Base-by-base conservation (phyloP, 2,329 filamentous ascomycete species). In the Pseudocercospora cruenta region DNA sequence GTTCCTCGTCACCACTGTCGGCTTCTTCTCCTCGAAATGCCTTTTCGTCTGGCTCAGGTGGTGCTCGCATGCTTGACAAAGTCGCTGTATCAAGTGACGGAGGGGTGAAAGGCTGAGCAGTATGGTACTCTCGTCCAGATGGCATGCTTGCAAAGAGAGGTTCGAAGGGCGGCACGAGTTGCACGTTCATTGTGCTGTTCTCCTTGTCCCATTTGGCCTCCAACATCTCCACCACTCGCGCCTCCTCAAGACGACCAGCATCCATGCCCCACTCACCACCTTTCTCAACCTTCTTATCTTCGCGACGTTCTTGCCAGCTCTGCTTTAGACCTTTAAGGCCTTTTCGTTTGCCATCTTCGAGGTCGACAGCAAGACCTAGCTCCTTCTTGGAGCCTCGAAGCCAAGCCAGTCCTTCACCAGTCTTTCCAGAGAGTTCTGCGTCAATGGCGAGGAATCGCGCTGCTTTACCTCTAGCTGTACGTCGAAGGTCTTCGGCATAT, bases 391-490 rank as follows among this genome's bases (percentile, higher is more conserved):
- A 94, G 6, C 91, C 93, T 49, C 88, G 84, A 54, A 97, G 80
- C 93, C 94, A 98, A 0, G 91, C 93, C 65, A 99, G 91, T 0
- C 88, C 95, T 60, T 90, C 90, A 1, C 94, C 95, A 0, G 90
- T 91, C 78, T 94, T 89, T 0, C 91, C 92, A 1, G 88, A 88
- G 10, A 93, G 77, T 74, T 99, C 95, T 1, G 94, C 91, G 76
- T 97, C 93, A 58, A 98, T 90, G 0, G 90, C 95, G 64, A 97
- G 90, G 76, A 98, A 97, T 1, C 95, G 86, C 74, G 93, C 96
- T 0, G 94, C 93, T 71, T 93, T 93, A 22, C 91, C 94, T 60
- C 92, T 87, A 49, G 92, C 89, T 0, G 91, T 92, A 59, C 88
- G 85, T 16, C 88, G 84, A 21, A 98, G 79, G 70, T 95, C 91